Base-by-base conservation (phyloP, 805 yeast species). In the Hanseniaspora pseudoguilliermondii region DNA sequence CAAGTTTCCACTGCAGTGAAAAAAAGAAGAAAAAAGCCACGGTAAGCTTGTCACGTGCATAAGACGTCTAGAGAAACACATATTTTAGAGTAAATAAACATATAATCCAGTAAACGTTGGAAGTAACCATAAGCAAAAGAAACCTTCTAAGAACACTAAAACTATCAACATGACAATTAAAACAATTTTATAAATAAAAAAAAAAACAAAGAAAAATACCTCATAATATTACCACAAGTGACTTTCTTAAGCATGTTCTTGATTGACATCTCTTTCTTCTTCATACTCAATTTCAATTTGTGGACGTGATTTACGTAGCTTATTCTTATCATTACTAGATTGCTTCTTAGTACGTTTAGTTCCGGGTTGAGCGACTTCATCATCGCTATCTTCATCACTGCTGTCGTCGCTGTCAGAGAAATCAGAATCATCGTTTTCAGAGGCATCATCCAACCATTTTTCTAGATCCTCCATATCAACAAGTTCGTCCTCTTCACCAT, bases 391-490 rank as follows among this genome's bases (percentile, higher is more conserved):
- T 60, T 69, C 70, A 60, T 67, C 66, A 40, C 64, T 70, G 16
- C 62, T 73, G 10, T 67, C 71, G 32, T 71, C 72, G n/a, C 68
- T 73, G 47, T 67, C 67, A 41, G 64, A 61, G 3, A 69, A 73
- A 35, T 68, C 74, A 52, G 68, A 69, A 27, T 63, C 59, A 57
- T 73, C 64, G 59, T 65, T 68, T 41, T 64, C 67, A 50, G 67
- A 72, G 40, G 65, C 64, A 42, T 79, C 83, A 47, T 69, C 86
- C 54, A 85, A 73, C 97, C 97, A 91, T 69, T 80, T 83, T 70
- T 90, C 93, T 61, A 90, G 73, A 63, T 91, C 96, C 72, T 90
- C 97, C 73, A 91, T 79, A 66, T 93, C 97, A 27, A 88, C 96
- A 63, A 87, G 72, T 61, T 88, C 89, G 58, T 84, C 95, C 23